Conservation (phyloP, 495 filamentous ascomycete genomes). For the Aspergillus incahuasiensis region DNA sequence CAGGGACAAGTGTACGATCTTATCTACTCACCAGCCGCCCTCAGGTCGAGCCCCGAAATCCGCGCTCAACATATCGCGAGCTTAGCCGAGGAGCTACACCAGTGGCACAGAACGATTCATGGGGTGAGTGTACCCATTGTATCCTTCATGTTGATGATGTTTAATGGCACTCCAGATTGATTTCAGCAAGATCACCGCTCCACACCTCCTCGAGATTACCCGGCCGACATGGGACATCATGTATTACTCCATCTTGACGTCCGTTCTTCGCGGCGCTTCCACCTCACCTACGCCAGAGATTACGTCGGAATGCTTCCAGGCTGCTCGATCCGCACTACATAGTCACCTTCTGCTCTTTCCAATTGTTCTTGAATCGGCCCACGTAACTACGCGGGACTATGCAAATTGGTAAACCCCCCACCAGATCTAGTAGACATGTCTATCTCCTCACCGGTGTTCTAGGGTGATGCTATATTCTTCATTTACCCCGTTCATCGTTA, state of each 20-base stretch:
- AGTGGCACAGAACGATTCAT: no score
- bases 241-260: constrained; percentile 16
- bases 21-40: no score
- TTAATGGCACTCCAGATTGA: constrained; percentile 7
- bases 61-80: no score
- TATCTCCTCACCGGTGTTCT: no score
- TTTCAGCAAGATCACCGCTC: no score
- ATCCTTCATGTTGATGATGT: no score
- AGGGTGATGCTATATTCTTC: constrained; percentile 20
- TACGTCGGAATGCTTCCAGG: constrained; percentile 15
- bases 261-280: constrained; percentile 14
- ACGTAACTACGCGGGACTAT: constrained; percentile 18
- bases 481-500: constrained; percentile 24
- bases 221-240: constrained; percentile 15
- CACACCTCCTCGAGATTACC: constrained; percentile 5
- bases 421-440: no score
- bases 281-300: constrained; percentile 10
- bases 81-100: no score
- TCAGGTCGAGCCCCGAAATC: no score
- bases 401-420: no score
- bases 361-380: constrained; percentile 2
- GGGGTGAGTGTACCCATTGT: no score
- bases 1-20: no score
- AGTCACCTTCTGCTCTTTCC: constrained; percentile 18
- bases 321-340: constrained; percentile 16